Base-by-base conservation (phyloP, 805 yeast species). In the Metschnikowia gelsemii region DNA sequence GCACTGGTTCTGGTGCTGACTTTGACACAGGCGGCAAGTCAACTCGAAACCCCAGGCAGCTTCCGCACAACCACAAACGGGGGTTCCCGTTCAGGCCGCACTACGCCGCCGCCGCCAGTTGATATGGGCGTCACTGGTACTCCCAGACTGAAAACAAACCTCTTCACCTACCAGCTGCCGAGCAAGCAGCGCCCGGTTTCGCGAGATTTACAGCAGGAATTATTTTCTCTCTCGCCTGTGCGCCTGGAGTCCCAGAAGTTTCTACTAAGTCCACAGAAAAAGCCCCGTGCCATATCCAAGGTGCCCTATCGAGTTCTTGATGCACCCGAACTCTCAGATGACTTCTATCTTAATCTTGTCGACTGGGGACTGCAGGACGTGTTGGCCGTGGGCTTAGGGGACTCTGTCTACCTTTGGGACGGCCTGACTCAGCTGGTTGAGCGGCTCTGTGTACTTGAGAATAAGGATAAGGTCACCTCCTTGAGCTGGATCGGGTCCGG, bases 301-400 rank as follows among this genome's bases (percentile, higher is more conserved):
- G 87, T 89, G 1, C 98, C 99, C 0, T 89, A 84, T 57, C 74
- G 96, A 42, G 97, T 91, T 4, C 73, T 91, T 32, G 99, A 91
- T 65, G 99, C 99, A 0, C 99, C 98, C 0, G 96, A 88, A 35
- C 69, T 93, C 17, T 88, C 88, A 5, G 98, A 93, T 60, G 98
- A 91, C 59, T 91, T 90, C 58, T 91, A 91, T 59, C 73, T 89
- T 37, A 93, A 93, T 55, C 71, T 93, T 42, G 85, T 93, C 1
- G 98, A 93, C 59, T 91, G 99, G 99, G 96, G 97, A 0, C 78
- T 87, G 19, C 87, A 83, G 43, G 95, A 91, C 61, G 68, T 86
- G 24, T 66, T 93, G 29, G 96, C 91, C 2, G 98, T 93, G 5
- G 98, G 96, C 0, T 69, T 93, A 32, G 95, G 93, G 0, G 80